Percentiles rank a stretch among this genome's conserved stretches.
These are phyloP conservation scores for Eucalyptus albens DNA, from an alignment of 345 rosid species.

Conservation along the genomic window DNA sequence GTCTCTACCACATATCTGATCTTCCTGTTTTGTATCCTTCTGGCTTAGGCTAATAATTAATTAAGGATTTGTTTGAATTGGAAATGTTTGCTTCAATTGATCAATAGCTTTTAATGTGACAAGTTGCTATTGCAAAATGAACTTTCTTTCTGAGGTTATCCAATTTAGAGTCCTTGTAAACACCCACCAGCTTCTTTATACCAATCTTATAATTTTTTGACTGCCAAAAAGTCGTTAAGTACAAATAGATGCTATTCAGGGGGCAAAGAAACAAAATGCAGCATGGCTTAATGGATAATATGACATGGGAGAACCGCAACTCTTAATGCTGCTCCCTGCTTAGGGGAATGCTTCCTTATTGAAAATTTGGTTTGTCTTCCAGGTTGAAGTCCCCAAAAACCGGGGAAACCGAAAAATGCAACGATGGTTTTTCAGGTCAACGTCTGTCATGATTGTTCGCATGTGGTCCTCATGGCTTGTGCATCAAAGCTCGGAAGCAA, in stretches of 20 bases:
- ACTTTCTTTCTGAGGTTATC: not conserved
- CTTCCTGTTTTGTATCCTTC: not conserved
- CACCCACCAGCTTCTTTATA: not conserved
- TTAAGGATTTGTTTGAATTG: not conserved
- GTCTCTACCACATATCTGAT: not conserved
- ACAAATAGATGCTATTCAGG: not conserved
- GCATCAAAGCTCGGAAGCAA: slow-evolving; percentile 40
- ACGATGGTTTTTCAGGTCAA: slow-evolving; percentile 62
- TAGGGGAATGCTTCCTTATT: not conserved
- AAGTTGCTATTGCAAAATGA: not conserved
- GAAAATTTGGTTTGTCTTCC: not conserved
- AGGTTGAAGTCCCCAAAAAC: slow-evolving; percentile 90
- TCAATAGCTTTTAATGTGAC: not conserved
- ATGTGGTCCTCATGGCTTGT: slow-evolving; percentile 99
- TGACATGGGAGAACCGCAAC: not conserved
- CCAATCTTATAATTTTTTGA: not conserved
- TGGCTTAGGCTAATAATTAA: not conserved
- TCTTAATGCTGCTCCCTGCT: not conserved
- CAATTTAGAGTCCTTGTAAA: not conserved
- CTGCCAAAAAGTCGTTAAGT: not conserved
- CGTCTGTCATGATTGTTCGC: slow-evolving; percentile 61
- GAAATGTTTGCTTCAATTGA: not conserved
- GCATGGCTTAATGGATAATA: not conserved
- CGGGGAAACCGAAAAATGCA: slow-evolving; percentile 89
- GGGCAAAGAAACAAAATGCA: not conserved